Conservation (phyloP, 106 monocot species). For the Dactylorhiza incarnata region DNA sequence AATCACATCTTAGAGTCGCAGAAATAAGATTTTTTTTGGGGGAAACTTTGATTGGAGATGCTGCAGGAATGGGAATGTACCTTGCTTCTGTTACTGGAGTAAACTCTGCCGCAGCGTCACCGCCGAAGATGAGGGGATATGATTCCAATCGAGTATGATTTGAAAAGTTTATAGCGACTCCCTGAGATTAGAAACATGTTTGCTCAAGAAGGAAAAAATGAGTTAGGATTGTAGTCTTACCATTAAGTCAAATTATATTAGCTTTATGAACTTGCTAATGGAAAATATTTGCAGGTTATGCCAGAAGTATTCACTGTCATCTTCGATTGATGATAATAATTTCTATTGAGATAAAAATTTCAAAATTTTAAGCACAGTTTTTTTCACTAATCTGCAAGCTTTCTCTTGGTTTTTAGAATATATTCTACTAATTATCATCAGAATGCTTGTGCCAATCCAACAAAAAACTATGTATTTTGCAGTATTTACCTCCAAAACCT, state of each 20-base stretch:
- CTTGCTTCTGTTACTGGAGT: constrained; percentile 87
- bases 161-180: constrained; percentile 78
- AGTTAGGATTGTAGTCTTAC: neutral
- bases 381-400: neutral
- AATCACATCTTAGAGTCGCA: too few relatives aligned
- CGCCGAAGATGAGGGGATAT: constrained; percentile 66
- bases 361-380: neutral
- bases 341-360: neutral
- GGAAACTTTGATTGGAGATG: neutral
- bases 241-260: neutral
- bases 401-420: neutral
- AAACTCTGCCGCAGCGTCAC: constrained; percentile 53
- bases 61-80: constrained; percentile 17
- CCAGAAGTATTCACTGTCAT: neutral
- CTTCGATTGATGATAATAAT: neutral
- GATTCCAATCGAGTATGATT: constrained; percentile 49
- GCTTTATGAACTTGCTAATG: neutral
- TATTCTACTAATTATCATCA: neutral
- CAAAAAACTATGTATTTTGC: neutral
- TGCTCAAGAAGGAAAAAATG: neutral
- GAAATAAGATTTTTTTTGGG: neutral
- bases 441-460: neutral
- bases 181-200: constrained; percentile 30
- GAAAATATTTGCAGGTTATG: constrained; percentile 2
- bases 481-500: constrained; percentile 48